Conservation (phyloP, 345 rosid species). For the Bruguiera gymnorhiza region DNA sequence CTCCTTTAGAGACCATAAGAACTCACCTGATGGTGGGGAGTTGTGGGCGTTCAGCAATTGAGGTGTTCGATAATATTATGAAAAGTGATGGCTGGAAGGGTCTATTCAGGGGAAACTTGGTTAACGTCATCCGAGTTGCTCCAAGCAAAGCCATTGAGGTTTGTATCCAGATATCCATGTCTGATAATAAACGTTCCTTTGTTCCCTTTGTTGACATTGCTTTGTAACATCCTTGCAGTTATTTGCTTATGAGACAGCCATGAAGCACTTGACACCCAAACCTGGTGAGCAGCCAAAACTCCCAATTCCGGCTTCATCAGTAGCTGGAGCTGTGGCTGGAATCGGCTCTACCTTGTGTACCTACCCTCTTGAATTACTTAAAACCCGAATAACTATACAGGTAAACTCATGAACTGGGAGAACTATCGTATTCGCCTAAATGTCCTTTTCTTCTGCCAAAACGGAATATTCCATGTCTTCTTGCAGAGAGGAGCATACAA, state of each 20-base stretch:
- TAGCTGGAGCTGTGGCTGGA: slow-evolving; percentile 95
- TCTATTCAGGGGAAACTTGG: slow-evolving; percentile 82
- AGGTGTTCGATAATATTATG: slow-evolving; percentile 77
- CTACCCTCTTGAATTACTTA: slow-evolving; percentile 83
- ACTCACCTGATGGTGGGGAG: slow-evolving; percentile 95
- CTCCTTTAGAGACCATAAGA: slow-evolving; percentile 92
- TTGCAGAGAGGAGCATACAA: slow-evolving; percentile 29
- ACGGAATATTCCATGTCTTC: neutral
- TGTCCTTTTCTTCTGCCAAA: neutral
- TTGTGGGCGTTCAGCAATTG: slow-evolving; percentile 56
- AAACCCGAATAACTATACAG: slow-evolving; percentile 87
- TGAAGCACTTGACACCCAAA: slow-evolving; percentile 61
- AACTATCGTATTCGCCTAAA: neutral
- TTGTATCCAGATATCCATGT: neutral
- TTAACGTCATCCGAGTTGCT: slow-evolving; percentile 86
- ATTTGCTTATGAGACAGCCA: slow-evolving; percentile 73
- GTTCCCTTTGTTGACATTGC: neutral
- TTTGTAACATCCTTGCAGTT: neutral
- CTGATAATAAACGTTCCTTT: neutral
- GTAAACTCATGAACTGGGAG: slow-evolving; percentile 20
- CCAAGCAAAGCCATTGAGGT: slow-evolving; percentile 98
- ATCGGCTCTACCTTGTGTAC: slow-evolving; percentile 82
- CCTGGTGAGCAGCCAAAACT: slow-evolving; percentile 60
- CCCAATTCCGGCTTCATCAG: slow-evolving; percentile 67
- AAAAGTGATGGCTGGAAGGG: slow-evolving; percentile 89